Evolutionary conservation across 225 moss, liverwort and hornwort genomes (phyloP), one percentile per base, ranked within the genome.

Genomic region (Bryoerythrophyllum caledonicum): DNA sequence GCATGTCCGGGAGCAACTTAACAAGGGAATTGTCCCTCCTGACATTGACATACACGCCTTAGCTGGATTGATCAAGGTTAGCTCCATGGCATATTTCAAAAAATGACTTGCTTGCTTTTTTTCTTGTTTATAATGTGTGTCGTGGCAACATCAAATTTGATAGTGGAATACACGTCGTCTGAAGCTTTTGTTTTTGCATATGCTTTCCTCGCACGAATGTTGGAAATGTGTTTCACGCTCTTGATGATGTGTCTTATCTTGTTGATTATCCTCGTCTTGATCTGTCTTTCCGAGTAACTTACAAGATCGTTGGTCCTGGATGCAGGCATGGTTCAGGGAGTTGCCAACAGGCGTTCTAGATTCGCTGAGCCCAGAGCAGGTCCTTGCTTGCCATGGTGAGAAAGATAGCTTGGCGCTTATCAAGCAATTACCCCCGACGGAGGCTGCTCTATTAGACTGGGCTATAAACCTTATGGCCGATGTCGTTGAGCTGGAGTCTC

Each of bases 291-390:
- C 49, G 26, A 7, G 65, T 13, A 48, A 41, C 43, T 81, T 63
- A 65, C 2, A 25, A 32, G 23, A 37, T 24, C 6, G 38, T 62
- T 67, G 63, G 40, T 41, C 38, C 17, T 59, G 25, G 62, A 34
- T 78, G 71, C 90, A 96, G 96, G 96, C 96, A 48, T 96, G 96
- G 96, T 94, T 96, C 37, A 86, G 96, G 65, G 96, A 96, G 84
- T 80, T 96, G 20, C 96, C 96, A 44, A 88, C 90, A 65, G 96
- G 96, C 72, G 96, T 96, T 28, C 74, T 96, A 7, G 96, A 96
- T 76, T 80, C 90, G 4, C 83, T 96, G 58, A 84, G 94, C 57
- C 94, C 96, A 28, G 96, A 96, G 78, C 94, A 96, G 80, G 94
- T 96, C n/a, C 92, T 96, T 85, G 89, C 94, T 69, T 96, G 96